Conservation (phyloP, 768 basidiomycete genomes). For the Boletus insuetus region DNA sequence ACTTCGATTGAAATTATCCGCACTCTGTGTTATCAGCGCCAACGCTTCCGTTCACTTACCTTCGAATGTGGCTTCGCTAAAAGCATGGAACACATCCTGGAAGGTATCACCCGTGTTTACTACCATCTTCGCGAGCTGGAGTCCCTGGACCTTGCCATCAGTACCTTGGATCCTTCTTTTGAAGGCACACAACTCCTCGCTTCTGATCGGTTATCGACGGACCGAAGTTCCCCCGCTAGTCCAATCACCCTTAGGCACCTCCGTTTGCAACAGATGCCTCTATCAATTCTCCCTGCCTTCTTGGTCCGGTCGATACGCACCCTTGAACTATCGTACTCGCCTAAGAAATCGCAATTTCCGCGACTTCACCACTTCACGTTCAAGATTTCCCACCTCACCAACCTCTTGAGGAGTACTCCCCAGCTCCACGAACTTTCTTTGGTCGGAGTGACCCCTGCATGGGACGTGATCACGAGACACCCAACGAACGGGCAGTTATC, state of each 20-base stretch:
- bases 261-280: conserved; percentile 42
- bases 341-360: conserved; percentile 20
- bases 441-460: conserved; percentile 40
- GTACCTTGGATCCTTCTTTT: conserved; percentile 25
- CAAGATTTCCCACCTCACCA: conserved; percentile 40
- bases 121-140: conserved; percentile 25
- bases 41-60: conserved; percentile 34
- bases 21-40: conserved; percentile 18
- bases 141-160: conserved; percentile 29
- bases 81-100: conserved; percentile 30
- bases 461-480: conserved; percentile 28
- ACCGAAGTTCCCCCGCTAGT: conserved; percentile 1
- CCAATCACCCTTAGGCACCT: conserved; percentile 30
- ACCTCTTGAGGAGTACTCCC: conserved; percentile 37
- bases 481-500: conserved; percentile 11
- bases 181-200: conserved; percentile 25
- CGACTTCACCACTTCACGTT: conserved; percentile 33
- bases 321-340: conserved; percentile 43
- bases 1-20: conserved; percentile 27
- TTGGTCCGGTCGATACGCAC: conserved; percentile 39
- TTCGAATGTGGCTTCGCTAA: conserved; percentile 31
- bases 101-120: conserved; percentile 15
- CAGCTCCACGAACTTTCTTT: conserved; percentile 44
- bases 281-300: conserved; percentile 35
- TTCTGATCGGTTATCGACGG: conserved; percentile 16